Conservation (phyloP, 148 eudicot species). For the Dysphania ambrosioides region DNA sequence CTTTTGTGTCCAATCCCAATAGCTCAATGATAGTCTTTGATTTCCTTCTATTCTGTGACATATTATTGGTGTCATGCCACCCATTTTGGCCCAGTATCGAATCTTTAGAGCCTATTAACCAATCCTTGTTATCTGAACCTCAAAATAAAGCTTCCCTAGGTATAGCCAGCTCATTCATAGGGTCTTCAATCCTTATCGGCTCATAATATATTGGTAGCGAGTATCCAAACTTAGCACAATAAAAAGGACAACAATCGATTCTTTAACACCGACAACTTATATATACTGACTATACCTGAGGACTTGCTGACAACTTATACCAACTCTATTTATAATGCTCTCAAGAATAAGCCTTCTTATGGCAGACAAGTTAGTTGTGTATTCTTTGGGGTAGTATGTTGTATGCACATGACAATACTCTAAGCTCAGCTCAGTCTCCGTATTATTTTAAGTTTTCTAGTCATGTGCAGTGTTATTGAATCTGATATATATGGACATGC, state of each 20-base stretch:
- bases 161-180: constrained; percentile 34
- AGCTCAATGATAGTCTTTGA: constrained; percentile 53
- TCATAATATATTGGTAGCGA: constrained; percentile 32
- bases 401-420: too few relatives aligned
- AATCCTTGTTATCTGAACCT: constrained; percentile 40
- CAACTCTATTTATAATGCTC: too few relatives aligned
- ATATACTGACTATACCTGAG: constrained; percentile 25
- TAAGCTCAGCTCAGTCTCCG: too few relatives aligned
- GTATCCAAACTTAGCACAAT: constrained; percentile 39
- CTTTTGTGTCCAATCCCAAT: constrained; percentile 31
- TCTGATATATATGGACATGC: too few relatives aligned
- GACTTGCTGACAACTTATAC: too few relatives aligned
- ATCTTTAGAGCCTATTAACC: constrained; percentile 10
- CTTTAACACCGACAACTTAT: constrained; percentile 43
- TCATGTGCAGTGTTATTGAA: too few relatives aligned
- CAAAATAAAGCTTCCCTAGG: constrained; percentile 26
- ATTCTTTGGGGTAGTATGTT: too few relatives aligned
- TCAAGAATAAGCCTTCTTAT: too few relatives aligned
- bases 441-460: too few relatives aligned
- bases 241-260: constrained; percentile 49
- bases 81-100: constrained; percentile 23
- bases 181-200: constrained; percentile 40
- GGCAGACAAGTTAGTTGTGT: too few relatives aligned
- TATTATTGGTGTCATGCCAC: constrained; percentile 21
- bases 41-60: constrained; percentile 42